These are phyloP conservation scores for Quercus gilva DNA, from an alignment of 306 rosid species.

Conservation along the genomic window DNA sequence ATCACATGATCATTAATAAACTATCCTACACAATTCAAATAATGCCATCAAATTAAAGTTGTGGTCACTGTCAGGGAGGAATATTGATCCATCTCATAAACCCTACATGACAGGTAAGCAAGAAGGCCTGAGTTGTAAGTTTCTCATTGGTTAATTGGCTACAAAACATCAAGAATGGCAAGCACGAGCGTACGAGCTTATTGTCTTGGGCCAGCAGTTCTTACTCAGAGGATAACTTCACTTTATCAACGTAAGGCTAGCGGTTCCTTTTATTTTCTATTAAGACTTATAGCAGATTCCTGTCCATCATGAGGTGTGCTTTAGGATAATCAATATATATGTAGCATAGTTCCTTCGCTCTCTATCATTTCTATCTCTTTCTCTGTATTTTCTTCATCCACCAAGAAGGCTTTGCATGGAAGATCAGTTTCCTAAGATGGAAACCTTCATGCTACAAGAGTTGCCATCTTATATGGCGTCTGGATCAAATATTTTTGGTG, in stretches of 20 bases:
- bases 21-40: constrained; percentile 14
- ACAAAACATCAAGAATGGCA: constrained; percentile 37
- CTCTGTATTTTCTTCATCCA: constrained; percentile 1
- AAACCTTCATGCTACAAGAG: constrained; percentile 48
- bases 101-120: constrained; percentile 38
- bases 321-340: constrained; percentile 24
- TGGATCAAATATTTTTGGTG: constrained; percentile 48
- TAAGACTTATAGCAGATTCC: constrained; percentile 26
- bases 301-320: constrained; percentile 37
- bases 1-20: constrained; percentile 50
- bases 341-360: constrained; percentile 24
- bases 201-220: constrained; percentile 37
- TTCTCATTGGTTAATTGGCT: constrained; percentile 38
- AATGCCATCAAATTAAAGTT: constrained; percentile 30
- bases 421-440: constrained; percentile 56
- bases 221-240: constrained; percentile 36
- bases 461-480: constrained; percentile 46
- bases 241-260: constrained; percentile 36
- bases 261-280: constrained; percentile 34
- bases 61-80: constrained; percentile 34
- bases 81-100: constrained; percentile 37
- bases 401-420: constrained; percentile 36
- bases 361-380: constrained; percentile 26
- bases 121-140: constrained; percentile 47
- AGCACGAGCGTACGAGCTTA: constrained; percentile 43